Base-by-base conservation (phyloP, 441 rosid species). In the Jatropha multifida region DNA sequence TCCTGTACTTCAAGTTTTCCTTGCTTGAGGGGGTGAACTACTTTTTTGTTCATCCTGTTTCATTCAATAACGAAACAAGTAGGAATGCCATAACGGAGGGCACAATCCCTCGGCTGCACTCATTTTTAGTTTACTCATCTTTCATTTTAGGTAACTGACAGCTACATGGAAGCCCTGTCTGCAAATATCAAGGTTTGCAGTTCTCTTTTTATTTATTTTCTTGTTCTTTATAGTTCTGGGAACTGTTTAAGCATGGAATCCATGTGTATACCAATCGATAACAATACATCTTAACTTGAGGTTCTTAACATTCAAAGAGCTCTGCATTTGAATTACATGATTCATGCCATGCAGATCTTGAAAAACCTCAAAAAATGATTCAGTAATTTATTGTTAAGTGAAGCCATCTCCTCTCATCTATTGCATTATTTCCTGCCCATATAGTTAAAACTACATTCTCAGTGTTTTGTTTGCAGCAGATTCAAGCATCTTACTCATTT, bases 81-180 rank as follows among this genome's bases (percentile, higher is more conserved):
- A 26, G 42, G 41, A 41, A 54, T 52, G 15, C 23, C 8, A 4
- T 56, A 48, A 52, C 32, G 8, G 32, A 8, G n/a, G 69, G 38
- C 20, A 9, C 2, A 55, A 46, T 65, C 20, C 32, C 32, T 46
- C 49, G 32, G 46, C 4, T 74, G 23, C 7, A 49, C 40, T 74
- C 6, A 54, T 49, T 69, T 78, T 60, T n/a, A 12, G 62, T 69
- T 17, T 68, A 26, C n/a, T 63, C 49, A 20, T 72, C 59, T 73
- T 65, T 63, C 56, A 59, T 80, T 76, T 62, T 90, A 96, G 98
- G 85, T 85, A 48, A 79, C 85, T 61, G 90, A 84, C 68, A 79
- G 88, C 83, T 82, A 86, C 83, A 90, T 92, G 98, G 91, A 89
- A 85, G 95, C 93, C 74, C 83, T 90, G 46, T 89, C 91, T 74